Evolutionary conservation across 176 grass and related monocot genomes (phyloP).

Genomic region (Guadua angustifolia): DNA sequence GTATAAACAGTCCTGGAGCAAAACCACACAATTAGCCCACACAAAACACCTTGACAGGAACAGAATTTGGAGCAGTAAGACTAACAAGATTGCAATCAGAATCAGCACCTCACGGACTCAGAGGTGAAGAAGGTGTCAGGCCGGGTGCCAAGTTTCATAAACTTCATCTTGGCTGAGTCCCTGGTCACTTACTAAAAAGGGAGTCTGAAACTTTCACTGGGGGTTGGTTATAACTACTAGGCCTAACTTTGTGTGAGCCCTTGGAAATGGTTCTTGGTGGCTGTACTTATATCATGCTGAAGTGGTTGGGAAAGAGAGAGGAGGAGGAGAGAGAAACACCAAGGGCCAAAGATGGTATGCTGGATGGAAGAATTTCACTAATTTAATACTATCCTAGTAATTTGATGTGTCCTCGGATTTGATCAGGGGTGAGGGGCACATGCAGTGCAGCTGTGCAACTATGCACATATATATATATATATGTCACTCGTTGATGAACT

Average conservation of each 20-base stretch:
- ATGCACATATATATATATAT: background rate
- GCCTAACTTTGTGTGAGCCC: conserved; percentile 49
- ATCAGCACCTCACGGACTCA: conserved; percentile 63
- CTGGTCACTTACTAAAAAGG: conserved; percentile 40
- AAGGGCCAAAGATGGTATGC: background rate
- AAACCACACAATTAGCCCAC: conserved; percentile 32
- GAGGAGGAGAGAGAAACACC: background rate
- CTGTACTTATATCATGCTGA: conserved; percentile 61
- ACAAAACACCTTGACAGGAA: background rate
- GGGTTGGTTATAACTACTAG: conserved; percentile 39
- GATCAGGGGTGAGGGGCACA: conserved; percentile 8
- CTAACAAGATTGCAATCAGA: conserved; percentile 30
- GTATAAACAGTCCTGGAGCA: conserved; percentile 75
- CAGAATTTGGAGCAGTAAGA: background rate
- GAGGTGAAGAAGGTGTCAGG: conserved; percentile 86
- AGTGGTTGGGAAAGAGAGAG: conserved; percentile 48
- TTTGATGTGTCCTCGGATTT: conserved; percentile 21
- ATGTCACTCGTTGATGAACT: conserved; percentile 22
- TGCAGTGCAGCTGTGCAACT: conserved; percentile 13
- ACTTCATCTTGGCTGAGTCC: conserved; percentile 73
- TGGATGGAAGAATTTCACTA: background rate
- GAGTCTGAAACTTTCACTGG: conserved; percentile 45
- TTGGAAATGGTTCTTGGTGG: conserved; percentile 41
- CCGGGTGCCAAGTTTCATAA: conserved; percentile 91
- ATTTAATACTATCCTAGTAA: conserved; percentile 8